Conservation (phyloP, 2,329 filamentous ascomycete genomes). For the Fonsecaea pedrosoi region DNA sequence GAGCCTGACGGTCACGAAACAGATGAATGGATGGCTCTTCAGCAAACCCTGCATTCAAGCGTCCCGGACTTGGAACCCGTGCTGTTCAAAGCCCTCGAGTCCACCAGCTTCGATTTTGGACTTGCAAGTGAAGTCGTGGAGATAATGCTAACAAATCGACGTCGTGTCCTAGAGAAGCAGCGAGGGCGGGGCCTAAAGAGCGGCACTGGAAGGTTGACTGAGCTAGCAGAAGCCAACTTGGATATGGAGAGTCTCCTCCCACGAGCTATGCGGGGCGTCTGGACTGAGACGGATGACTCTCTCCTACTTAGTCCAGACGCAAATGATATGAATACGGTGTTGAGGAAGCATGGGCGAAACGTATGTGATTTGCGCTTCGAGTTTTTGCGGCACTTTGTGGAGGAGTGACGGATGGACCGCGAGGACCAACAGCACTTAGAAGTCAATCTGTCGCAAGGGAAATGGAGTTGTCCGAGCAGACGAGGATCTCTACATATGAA, state of each 20-base stretch:
- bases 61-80: slow-evolving; percentile 18
- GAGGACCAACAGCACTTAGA: not conserved
- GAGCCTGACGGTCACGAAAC: slow-evolving; percentile 8
- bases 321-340: slow-evolving; percentile 45
- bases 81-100: slow-evolving; percentile 25
- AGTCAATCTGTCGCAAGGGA: not conserved
- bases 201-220: not conserved
- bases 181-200: slow-evolving; percentile 44
- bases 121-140: slow-evolving; percentile 24
- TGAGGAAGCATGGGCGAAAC: slow-evolving; percentile 54
- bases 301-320: slow-evolving; percentile 46
- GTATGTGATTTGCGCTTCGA: slow-evolving; percentile 26
- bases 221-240: not conserved
- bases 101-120: slow-evolving; percentile 30
- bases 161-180: slow-evolving; percentile 30
- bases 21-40: slow-evolving; percentile 23
- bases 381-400: slow-evolving; percentile 10
- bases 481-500: no score
- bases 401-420: not conserved
- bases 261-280: slow-evolving; percentile 52
- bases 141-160: slow-evolving; percentile 19
- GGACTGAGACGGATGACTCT: slow-evolving; percentile 56
- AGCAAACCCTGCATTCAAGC: slow-evolving; percentile 16
- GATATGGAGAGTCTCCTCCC: slow-evolving; percentile 48
- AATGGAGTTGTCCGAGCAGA: not conserved